Base-by-base conservation (phyloP, 2,329 filamentous ascomycete species). In the Fusarium odoratissimum region DNA sequence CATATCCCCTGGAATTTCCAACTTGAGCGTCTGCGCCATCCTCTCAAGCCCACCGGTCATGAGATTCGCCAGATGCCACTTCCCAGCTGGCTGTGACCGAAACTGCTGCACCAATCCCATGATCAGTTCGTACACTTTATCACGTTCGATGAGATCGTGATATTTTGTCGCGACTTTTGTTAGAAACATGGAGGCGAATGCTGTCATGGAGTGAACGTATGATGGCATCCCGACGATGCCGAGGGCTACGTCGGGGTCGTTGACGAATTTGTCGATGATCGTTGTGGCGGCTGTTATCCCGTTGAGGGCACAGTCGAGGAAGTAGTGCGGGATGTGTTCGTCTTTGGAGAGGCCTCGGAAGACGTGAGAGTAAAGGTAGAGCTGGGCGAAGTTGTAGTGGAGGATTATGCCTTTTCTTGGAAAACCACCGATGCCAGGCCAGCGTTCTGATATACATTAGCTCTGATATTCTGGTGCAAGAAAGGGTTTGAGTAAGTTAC, bases 121-220 rank as follows among this genome's bases (percentile, higher is more conserved):
- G 2, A 80, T 82, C 23, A 86, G 68, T 19, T 83, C 77, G 49
- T 79, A 77, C 2, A 85, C 83, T 3, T 79, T 69, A 8, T 75
- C 72, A 8, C 80, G 76, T 10, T 84, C 80, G 30, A 85, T 79
- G 9, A 84, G 80, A 28, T 81, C 81, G 6, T 78, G 79, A 65
- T 84, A 82, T 56, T 83, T 84, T 33, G 81, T 79, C 3, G 84
- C 80, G 3, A 86, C 77, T 64, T 85, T 86, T 11, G 85, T 80
- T 0, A 87, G 78, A 66, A 87, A 87, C 67, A 86, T 84, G 60
- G 84, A 86, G 1, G 86, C 84, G 61, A 87, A 87, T 0, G 84
- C 84, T 0, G 84, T 86, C 86, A 87, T 87, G n/a, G 84, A 85
- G 68, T 86, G 84, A 4, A 86, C 80, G 45, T 86, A 87, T n/a